These are phyloP conservation scores for Neonectria ditissima DNA, from an alignment of 2,329 filamentous ascomycete genomes.

Conservation along the genomic window DNA sequence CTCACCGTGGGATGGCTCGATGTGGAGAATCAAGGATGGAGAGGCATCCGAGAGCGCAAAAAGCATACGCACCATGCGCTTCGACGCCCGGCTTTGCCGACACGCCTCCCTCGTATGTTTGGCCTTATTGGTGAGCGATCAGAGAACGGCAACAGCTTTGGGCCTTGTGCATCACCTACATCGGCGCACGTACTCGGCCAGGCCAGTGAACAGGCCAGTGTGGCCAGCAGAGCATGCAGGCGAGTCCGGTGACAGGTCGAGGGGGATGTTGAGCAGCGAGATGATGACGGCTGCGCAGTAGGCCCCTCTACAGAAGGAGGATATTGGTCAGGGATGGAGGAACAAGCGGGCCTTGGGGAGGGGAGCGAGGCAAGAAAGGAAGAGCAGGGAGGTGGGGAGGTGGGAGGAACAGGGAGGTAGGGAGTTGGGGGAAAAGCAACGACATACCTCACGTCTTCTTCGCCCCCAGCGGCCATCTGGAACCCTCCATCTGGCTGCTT, in stretches of 20 bases:
- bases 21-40: conserved; percentile 86
- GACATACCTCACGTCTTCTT: conserved; percentile 88
- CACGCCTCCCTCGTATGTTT: conserved; percentile 96
- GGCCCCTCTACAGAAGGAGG: conserved; percentile 72
- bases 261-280: conserved; percentile 83
- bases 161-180: conserved; percentile 68
- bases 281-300: conserved; percentile 92
- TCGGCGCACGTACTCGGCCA: conserved; percentile 82
- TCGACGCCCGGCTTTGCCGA: conserved; percentile 87
- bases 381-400: conserved; percentile 30
- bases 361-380: conserved; percentile 25
- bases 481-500: conserved; percentile 95
- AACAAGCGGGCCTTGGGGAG: conserved; percentile 29
- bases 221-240: conserved; percentile 73
- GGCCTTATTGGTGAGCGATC: conserved; percentile 64
- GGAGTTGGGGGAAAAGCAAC: conserved; percentile 3
- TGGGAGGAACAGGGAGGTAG: not conserved
- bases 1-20: conserved; percentile 77
- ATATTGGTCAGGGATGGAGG: conserved; percentile 32
- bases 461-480: conserved; percentile 84
- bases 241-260: conserved; percentile 80
- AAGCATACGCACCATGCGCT: conserved; percentile 96
- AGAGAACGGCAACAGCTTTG: conserved; percentile 29
- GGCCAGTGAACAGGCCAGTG: conserved; percentile 74
- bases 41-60: conserved; percentile 91